phyloP scores from a whole-genome alignment of 2,329 filamentous ascomycete genomes.

The Fusarium camptoceras region DNA sequence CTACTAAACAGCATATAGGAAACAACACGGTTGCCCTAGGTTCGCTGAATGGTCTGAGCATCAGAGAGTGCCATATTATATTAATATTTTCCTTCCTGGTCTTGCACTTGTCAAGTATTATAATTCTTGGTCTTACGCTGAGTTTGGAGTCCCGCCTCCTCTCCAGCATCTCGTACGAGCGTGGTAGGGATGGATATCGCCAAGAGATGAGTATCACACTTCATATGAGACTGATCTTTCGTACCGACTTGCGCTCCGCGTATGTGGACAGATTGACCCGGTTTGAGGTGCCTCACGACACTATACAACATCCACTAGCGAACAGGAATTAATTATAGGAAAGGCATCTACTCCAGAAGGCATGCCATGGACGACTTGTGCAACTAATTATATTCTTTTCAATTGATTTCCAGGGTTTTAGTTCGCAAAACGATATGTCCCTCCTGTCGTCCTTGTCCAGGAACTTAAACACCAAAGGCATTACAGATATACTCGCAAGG shows the following conservation, averaged over 20 bases:
- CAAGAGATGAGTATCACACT: not conserved
- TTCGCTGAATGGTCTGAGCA: not conserved
- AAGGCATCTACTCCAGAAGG: not conserved
- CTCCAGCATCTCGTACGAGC: not conserved
- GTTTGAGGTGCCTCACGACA: not conserved
- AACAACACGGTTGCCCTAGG: not conserved
- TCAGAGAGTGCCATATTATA: not conserved
- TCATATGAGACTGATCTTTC: not conserved
- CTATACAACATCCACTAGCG: not conserved
- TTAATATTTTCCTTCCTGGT: not conserved
- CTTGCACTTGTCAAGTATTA: not conserved
- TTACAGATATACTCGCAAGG: slow-evolving; percentile 32
- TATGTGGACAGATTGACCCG: not conserved
- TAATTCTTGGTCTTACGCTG: not conserved
- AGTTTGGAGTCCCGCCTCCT: not conserved
- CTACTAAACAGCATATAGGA: not conserved
- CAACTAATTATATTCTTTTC: slow-evolving; percentile 7
- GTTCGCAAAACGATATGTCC: slow-evolving; percentile 29
- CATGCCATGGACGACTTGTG: not conserved
- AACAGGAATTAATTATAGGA: not conserved
- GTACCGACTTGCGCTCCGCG: not conserved
- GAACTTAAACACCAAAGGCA: slow-evolving; percentile 38
- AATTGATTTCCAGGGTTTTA: slow-evolving; percentile 23
- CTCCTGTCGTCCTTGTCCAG: slow-evolving; percentile 27
- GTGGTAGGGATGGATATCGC: not conserved